These are phyloP conservation scores for Aristolochia fimbriata DNA, from an alignment of 164 flowering plant species.

Conservation along the genomic window DNA sequence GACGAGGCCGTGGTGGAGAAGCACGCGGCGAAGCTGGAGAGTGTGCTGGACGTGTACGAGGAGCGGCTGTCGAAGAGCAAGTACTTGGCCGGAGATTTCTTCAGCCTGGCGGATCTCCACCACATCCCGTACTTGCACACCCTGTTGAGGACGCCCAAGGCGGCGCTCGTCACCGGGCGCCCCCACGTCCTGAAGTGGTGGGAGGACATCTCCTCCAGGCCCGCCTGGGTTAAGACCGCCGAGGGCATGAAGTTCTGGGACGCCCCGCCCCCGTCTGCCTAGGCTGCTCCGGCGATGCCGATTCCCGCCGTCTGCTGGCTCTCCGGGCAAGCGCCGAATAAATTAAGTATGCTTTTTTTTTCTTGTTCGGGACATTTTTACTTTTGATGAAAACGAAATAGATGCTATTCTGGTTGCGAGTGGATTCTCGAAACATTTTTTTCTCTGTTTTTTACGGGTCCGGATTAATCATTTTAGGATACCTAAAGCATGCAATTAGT, in stretches of 20 bases:
- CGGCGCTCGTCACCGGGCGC: conserved; percentile 33
- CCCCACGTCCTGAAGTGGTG: conserved; percentile 62
- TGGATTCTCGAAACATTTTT: too few relatives aligned
- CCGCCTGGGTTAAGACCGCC: conserved; percentile 25
- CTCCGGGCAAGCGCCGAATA: too few relatives aligned
- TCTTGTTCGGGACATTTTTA: too few relatives aligned
- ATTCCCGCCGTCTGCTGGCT: too few relatives aligned
- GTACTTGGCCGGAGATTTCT: conserved; percentile 32
- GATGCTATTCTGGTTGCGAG: too few relatives aligned
- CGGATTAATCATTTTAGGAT: too few relatives aligned
- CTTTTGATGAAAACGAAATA: too few relatives aligned
- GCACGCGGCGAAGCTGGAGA: conserved; percentile 2
- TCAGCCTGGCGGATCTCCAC: conserved; percentile 42
- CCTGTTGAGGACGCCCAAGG: conserved; percentile 38
- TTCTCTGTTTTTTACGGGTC: too few relatives aligned
- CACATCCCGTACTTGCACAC: conserved; percentile 36
- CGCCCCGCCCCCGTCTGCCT: too few relatives aligned
- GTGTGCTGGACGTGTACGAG: conserved; percentile 7
- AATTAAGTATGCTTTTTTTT: too few relatives aligned
- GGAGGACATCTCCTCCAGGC: conserved; percentile 44
- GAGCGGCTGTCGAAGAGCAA: conserved; percentile 10
- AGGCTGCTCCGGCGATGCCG: too few relatives aligned
- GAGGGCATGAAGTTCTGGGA: conserved; percentile 12
- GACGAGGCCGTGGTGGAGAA: not conserved
- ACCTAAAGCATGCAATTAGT: too few relatives aligned